phyloP scores from a whole-genome alignment of 805 yeast species.

The Starmerella davenportii region DNA sequence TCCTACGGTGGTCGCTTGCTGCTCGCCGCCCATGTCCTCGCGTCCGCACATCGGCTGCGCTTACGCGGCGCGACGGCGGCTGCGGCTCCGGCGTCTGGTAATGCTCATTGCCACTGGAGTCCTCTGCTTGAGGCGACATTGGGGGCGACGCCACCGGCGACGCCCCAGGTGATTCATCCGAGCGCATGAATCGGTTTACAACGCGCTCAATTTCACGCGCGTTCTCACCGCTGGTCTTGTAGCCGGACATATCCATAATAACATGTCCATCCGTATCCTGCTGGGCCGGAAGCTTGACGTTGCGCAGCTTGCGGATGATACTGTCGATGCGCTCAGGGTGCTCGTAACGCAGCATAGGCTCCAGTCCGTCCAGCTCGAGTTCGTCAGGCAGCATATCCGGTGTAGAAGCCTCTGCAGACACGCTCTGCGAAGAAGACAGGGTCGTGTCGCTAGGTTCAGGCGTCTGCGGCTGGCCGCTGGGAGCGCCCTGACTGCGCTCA shows the following conservation, averaged over 20 bases:
- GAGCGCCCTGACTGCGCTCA: not conserved
- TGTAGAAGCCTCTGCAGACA: not conserved
- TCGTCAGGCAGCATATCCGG: constrained; percentile 2
- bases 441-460: not conserved
- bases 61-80: not conserved
- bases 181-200: constrained; percentile 22
- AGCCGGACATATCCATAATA: constrained; percentile 86
- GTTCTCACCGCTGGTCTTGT: constrained; percentile 46
- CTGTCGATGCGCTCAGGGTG: constrained; percentile 16
- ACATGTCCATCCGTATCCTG: constrained; percentile 80
- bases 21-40: too few relatives aligned
- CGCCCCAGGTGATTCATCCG: constrained; percentile 3
- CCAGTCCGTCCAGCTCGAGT: constrained; percentile 4
- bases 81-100: not conserved
- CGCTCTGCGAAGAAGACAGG: too few relatives aligned
- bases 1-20: not conserved
- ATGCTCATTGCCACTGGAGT: not conserved
- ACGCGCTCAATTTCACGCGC: constrained; percentile 61
- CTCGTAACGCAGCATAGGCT: constrained; percentile 11
- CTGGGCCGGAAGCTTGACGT: constrained; percentile 69
- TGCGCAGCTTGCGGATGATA: constrained; percentile 17
- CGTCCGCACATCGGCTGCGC: not conserved
- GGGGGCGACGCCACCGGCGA: constrained; percentile 7
- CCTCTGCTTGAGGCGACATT: not conserved
- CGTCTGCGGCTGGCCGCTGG: not conserved